These are phyloP conservation scores for Clonostachys rhizophaga DNA, from an alignment of 2,329 filamentous ascomycete species.

Conservation along the genomic window DNA sequence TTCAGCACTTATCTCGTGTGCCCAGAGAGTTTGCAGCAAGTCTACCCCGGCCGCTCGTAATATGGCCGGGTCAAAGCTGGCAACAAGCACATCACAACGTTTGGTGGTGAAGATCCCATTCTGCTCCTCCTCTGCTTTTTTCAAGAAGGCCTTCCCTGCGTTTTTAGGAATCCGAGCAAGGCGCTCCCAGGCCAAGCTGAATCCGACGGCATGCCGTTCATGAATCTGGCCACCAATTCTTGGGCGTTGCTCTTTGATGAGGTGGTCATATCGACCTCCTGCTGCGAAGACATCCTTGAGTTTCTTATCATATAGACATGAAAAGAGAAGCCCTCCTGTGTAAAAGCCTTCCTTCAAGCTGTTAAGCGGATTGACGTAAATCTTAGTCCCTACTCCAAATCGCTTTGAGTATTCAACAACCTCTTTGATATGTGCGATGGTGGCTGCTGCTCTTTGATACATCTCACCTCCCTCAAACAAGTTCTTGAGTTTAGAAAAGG, in stretches of 20 bases:
- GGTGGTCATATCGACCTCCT: constrained; percentile 85
- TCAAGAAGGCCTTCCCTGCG: constrained; percentile 56
- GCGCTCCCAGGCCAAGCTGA: constrained; percentile 85
- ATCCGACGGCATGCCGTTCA: constrained; percentile 81
- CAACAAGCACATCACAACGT: constrained; percentile 83
- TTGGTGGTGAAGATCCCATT: constrained; percentile 56
- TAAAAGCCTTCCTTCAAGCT: constrained; percentile 93
- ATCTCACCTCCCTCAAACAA: constrained; percentile 60
- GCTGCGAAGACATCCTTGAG: constrained; percentile 84
- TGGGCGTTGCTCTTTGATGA: constrained; percentile 80
- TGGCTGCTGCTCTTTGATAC: constrained; percentile 69
- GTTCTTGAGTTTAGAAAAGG: constrained; percentile 52
- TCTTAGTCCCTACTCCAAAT: constrained; percentile 69
- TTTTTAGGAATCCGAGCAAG: constrained; percentile 62
- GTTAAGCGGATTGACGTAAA: constrained; percentile 80
- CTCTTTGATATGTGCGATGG: constrained; percentile 74
- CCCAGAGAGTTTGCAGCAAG: constrained; percentile 75
- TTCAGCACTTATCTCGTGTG: constrained; percentile 81
- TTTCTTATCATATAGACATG: constrained; percentile 84
- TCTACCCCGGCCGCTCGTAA: constrained; percentile 74
- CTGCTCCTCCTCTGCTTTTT: constrained; percentile 62
- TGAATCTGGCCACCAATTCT: constrained; percentile 57
- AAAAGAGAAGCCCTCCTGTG: constrained; percentile 78
- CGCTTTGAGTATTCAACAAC: constrained; percentile 73
- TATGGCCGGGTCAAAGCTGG: constrained; percentile 76